Evolutionary conservation across 2,329 filamentous ascomycete species (phyloP), one percentile per base, ranked within the genome.

Genomic region (Fusarium sp.): DNA sequence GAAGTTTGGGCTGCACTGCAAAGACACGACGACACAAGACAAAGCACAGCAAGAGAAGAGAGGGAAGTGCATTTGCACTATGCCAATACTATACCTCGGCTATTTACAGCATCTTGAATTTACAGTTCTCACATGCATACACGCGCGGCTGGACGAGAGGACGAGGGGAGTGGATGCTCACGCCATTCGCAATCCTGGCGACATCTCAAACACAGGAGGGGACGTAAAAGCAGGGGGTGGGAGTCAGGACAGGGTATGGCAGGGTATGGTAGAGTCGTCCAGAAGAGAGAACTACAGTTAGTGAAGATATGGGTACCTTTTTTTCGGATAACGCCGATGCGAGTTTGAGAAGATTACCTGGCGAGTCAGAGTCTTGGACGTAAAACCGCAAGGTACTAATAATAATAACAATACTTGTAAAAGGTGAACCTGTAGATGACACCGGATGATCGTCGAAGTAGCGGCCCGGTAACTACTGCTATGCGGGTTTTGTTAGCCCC

Each of bases 61-160:
- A 30, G 30, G 4, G 10, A 10, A 3, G 30, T 30, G 30, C 13
- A 41, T 8, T 41, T 26, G 20, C 20, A 16, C 38, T 41, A 18
- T 28, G 16, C 33, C 37, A 33, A 34, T 34, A 33, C 11, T 38
- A 18, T 42, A 37, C 44, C 66, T 67, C 49, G 44, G 52, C 50
- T 62, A 62, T 36, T 37, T 37, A 62, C 46, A 54, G 34, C 12
- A 40, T 47, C 46, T 55, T 47, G n/a, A 30, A 46, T 52, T 57
- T 66, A 69, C 42, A 61, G 55, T 66, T 66, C 61, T 67, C 56
- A 57, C 65, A 54, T 69, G 62, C 61, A 69, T 69, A 69, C 62
- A 69, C 66, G 66, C 66, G 66, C 66, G 66, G 66, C 62, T 69
- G 66, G 52, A 54, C 15, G 50, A 45, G 26, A 36, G 40, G 58